These are phyloP conservation scores for Sporisorium graminicola DNA, from an alignment of 1,284 basidiomycete species.

Conservation along the genomic window DNA sequence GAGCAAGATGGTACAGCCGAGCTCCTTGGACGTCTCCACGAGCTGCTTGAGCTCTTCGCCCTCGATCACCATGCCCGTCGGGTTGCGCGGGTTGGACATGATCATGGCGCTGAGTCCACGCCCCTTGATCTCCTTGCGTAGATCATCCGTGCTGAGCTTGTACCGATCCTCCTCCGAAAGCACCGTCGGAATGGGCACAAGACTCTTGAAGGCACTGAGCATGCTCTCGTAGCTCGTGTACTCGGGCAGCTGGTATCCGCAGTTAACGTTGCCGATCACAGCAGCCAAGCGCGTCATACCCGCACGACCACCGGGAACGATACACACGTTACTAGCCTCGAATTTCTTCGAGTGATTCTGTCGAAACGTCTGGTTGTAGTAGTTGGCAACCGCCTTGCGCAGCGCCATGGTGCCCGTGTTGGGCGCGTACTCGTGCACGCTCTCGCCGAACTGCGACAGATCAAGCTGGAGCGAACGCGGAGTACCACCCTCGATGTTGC, in stretches of 20 bases:
- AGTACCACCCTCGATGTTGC: slow-evolving; percentile 81
- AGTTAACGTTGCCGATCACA: slow-evolving; percentile 82
- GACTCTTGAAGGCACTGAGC: slow-evolving; percentile 85
- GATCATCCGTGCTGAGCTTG: slow-evolving; percentile 78
- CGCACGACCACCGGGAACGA: slow-evolving; percentile 88
- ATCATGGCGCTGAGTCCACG: slow-evolving; percentile 84
- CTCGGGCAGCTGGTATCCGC: slow-evolving; percentile 82
- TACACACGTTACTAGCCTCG: slow-evolving; percentile 87
- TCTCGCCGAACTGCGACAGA: slow-evolving; percentile 75
- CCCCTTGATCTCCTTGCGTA: slow-evolving; percentile 65
- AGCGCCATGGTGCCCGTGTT: slow-evolving; percentile 86
- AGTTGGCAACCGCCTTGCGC: slow-evolving; percentile 57
- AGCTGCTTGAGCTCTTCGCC: slow-evolving; percentile 85
- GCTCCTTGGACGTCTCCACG: slow-evolving; percentile 78
- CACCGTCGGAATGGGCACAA: slow-evolving; percentile 76
- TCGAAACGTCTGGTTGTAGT: slow-evolving; percentile 85
- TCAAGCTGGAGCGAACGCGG: slow-evolving; percentile 76
- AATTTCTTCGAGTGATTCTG: slow-evolving; percentile 83
- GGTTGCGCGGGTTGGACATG: slow-evolving; percentile 90
- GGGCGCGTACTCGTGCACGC: slow-evolving; percentile 86
- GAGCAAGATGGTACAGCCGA: slow-evolving; percentile 82
- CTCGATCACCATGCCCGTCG: slow-evolving; percentile 80
- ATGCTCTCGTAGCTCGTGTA: slow-evolving; percentile 81
- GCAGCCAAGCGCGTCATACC: slow-evolving; percentile 90
- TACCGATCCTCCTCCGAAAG: slow-evolving; percentile 74